Evolutionary conservation across 2,329 filamentous ascomycete species (phyloP).

Genomic region (Fusarium torulosum): DNA sequence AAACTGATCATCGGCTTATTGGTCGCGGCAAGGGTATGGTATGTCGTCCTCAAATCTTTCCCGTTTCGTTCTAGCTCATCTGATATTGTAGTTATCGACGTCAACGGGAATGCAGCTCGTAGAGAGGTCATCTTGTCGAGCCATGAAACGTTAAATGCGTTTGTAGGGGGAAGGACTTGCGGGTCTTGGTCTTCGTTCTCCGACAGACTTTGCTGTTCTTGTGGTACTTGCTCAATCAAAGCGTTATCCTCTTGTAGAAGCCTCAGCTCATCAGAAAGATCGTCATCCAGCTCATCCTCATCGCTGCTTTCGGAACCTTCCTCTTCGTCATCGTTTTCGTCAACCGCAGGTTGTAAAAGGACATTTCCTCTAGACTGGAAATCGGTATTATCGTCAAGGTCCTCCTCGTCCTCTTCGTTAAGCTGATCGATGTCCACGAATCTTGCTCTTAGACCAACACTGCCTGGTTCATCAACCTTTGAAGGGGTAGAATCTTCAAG

Average conservation of each 20-base stretch:
- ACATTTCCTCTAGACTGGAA: slow-evolving; percentile 13
- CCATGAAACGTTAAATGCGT: slow-evolving; percentile 33
- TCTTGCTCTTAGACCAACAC: slow-evolving; percentile 34
- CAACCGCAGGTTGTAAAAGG: background rate
- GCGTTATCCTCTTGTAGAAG: slow-evolving; percentile 43
- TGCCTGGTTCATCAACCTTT: slow-evolving; percentile 29
- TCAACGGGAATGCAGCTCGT: slow-evolving; percentile 59
- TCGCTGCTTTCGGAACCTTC: slow-evolving; percentile 37
- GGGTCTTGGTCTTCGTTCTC: background rate
- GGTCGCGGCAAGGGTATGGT: slow-evolving; percentile 51
- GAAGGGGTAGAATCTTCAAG: slow-evolving; percentile 50
- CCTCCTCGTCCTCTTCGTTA: slow-evolving; percentile 34
- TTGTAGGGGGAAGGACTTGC: background rate
- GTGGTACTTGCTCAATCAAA: slow-evolving; percentile 24
- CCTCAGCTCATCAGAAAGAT: slow-evolving; percentile 42
- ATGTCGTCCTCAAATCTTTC: slow-evolving; percentile 55
- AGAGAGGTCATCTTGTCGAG: slow-evolving; percentile 55
- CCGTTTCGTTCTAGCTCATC: slow-evolving; percentile 52
- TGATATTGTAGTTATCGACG: slow-evolving; percentile 53
- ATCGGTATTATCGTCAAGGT: slow-evolving; percentile 50
- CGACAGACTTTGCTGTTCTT: slow-evolving; percentile 5
- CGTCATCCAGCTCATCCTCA: slow-evolving; percentile 24
- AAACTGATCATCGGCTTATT: slow-evolving; percentile 52
- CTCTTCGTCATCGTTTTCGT: slow-evolving; percentile 41
- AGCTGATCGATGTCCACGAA: slow-evolving; percentile 42